A percentile compares a stretch with the other conserved stretches of the same genome.
Evolutionary conservation across 192 early-diverging fungal genomes (phyloP).

Genomic region (Umbelopsis vinacea): DNA sequence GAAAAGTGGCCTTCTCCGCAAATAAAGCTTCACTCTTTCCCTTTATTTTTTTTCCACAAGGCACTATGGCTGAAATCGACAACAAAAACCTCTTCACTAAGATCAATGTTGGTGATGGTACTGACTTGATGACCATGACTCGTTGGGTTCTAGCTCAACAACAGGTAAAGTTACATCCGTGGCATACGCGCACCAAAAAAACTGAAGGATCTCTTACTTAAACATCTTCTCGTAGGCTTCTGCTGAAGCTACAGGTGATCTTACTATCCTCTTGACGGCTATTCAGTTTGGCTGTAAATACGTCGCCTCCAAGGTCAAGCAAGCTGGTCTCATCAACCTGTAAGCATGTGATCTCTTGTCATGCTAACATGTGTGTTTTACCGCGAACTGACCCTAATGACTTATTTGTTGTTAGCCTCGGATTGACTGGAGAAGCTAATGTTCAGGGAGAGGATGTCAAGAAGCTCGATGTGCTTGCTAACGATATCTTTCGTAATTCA

Average conservation of each 20-base stretch:
- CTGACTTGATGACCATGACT: slow-evolving; percentile 94
- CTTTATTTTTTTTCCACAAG: neutral
- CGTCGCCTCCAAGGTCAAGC: slow-evolving; percentile 94
- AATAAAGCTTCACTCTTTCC: neutral
- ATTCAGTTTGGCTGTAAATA: slow-evolving; percentile 97
- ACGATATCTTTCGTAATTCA: slow-evolving; percentile 98
- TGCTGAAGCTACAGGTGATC: slow-evolving; percentile 88
- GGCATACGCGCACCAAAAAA: neutral
- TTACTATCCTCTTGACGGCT: slow-evolving; percentile 86
- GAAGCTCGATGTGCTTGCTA: slow-evolving; percentile 96
- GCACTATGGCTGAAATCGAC: slow-evolving; percentile 3
- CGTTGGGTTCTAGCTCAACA: slow-evolving; percentile 92
- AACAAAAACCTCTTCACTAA: slow-evolving; percentile 18
- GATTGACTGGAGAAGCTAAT: slow-evolving; percentile 84
- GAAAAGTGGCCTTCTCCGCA: neutral
- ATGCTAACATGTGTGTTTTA: neutral
- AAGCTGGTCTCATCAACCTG: slow-evolving; percentile 96
- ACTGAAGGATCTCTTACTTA: no score
- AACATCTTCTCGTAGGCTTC: slow-evolving; percentile 23
- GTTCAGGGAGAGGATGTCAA: slow-evolving; percentile 95
- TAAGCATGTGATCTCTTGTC: slow-evolving; percentile 43
- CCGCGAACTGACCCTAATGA: neutral
- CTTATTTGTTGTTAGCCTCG: slow-evolving; percentile 60
- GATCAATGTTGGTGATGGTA: slow-evolving; percentile 49
- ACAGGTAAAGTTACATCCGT: slow-evolving; percentile 53